Evolutionary conservation across 768 basidiomycete genomes (phyloP), one percentile per base, ranked within the genome.

Genomic region (Leccinum rimulosum): DNA sequence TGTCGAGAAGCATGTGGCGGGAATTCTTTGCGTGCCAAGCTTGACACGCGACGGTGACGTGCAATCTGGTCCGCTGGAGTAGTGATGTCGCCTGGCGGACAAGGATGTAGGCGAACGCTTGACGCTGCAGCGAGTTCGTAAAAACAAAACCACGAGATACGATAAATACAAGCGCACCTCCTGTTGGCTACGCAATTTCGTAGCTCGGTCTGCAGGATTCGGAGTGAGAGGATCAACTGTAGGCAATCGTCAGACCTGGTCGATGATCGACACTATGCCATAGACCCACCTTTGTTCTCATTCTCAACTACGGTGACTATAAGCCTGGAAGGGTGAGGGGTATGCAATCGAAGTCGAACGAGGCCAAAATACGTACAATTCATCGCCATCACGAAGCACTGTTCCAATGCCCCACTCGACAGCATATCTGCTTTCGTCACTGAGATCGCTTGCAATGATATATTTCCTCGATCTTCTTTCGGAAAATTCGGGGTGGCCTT

Each of bases 351-450:
- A 19, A 65, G 45, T 50, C 31, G 43, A 48, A 40, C 50, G 10
- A 28, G 45, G 30, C 17, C 25, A 5, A 27, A 31, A 61, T 19
- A 70, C 79, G 55, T 55, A 84, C 87, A 94, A 77, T 74, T 95
- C 91, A 67, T 99, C 97, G 2, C 96, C 96, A 73, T 98, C 95
- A 61, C 95, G 78, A 60, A 97, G 76, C 3, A 98, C 96, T 0
- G 96, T 98, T 3, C 95, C 96, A 56, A 98, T 95, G 10, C 91
- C 93, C 97, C 96, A 99, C 73, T 98, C 95, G 6, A 98, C 85
- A 1, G 97, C 97, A 73, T 95, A 99, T 35, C 89, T 80, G 73
- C 87, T 89, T 76, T 99, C 96, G 64, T 97, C 93, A 60, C 91
- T 93, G 66, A 98, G 71, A 81, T 99, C 97, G 68, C 94, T 97